A percentile compares a stretch with the other conserved stretches of the same genome.
These are phyloP conservation scores for Pseudocercospora cruenta DNA, from an alignment of 2,329 filamentous ascomycete genomes.

Conservation along the genomic window DNA sequence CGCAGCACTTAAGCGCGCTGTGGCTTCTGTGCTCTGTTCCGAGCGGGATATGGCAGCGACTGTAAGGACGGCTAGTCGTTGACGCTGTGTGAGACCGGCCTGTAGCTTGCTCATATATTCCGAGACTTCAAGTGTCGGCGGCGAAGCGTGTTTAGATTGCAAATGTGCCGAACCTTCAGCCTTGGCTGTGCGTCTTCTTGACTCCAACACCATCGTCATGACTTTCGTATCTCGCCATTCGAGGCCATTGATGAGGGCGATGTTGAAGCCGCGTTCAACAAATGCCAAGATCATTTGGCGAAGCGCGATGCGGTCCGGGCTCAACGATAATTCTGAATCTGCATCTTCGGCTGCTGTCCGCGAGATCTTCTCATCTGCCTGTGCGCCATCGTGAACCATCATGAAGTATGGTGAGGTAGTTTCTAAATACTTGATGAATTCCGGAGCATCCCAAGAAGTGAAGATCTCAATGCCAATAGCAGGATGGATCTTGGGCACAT, in stretches of 20 bases:
- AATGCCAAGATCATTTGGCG: conserved; percentile 60
- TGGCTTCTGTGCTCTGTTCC: conserved; percentile 1
- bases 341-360: conserved; percentile 24
- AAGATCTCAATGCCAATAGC: conserved; percentile 54
- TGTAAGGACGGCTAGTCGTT: conserved; percentile 32
- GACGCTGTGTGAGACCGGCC: conserved; percentile 31
- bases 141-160: neutral
- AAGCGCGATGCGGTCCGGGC: conserved; percentile 33
- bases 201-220: conserved; percentile 54
- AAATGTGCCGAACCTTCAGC: neutral
- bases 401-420: conserved; percentile 65
- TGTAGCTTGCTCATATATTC: conserved; percentile 18
- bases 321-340: neutral
- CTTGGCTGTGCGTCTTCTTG: conserved; percentile 14
- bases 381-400: conserved; percentile 67
- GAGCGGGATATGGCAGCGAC: conserved; percentile 24
- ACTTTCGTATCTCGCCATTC: conserved; percentile 67
- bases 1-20: conserved; percentile 25
- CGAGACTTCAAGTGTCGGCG: conserved; percentile 23
- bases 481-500: conserved; percentile 45
- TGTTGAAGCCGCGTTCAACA: conserved; percentile 60
- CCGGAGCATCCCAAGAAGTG: conserved; percentile 49
- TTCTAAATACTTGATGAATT: conserved; percentile 61
- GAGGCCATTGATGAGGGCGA: conserved; percentile 66
- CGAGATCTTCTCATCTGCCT: conserved; percentile 27